phyloP scores from a whole-genome alignment of 352 stramenopile genomes.

The Pythium angustatum region DNA sequence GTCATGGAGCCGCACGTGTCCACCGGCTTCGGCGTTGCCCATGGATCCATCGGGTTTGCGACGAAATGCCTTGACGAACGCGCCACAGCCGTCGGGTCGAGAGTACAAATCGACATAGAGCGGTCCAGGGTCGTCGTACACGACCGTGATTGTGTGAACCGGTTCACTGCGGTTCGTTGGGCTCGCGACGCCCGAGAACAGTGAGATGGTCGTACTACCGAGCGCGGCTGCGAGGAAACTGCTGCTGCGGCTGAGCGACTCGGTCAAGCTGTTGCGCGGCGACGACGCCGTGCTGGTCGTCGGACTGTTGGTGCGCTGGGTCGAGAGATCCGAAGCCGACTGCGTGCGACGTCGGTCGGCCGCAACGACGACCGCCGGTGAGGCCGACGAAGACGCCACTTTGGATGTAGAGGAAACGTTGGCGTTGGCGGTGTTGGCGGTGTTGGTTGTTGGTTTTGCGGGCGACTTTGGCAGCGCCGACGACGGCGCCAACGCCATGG shows the following conservation, averaged over 20 bases:
- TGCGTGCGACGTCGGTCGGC: constrained; percentile 49
- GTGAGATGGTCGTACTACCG: constrained; percentile 27
- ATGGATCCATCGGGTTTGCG: constrained; percentile 52
- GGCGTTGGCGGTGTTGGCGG: not conserved
- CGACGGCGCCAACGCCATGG: constrained; percentile 16
- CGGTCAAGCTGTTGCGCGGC: constrained; percentile 28
- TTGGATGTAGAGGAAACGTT: not conserved
- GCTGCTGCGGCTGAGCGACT: constrained; percentile 43
- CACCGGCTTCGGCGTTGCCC: constrained; percentile 56
- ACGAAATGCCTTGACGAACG: constrained; percentile 75
- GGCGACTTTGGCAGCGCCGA: not conserved
- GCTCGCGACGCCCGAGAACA: constrained; percentile 31
- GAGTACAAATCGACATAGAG: constrained; percentile 82
- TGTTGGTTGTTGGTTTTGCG: not conserved
- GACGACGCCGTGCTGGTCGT: constrained; percentile 28
- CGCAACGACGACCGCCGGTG: too few species aligned
- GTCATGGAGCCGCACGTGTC: constrained; percentile 59
- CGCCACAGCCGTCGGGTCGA: constrained; percentile 59
- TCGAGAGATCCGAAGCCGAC: constrained; percentile 44
- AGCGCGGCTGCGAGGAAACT: constrained; percentile 44
- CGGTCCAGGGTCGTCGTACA: constrained; percentile 50
- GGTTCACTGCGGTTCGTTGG: constrained; percentile 24
- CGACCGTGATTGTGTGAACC: constrained; percentile 39
- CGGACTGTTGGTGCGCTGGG: not conserved
- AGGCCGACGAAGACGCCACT: not conserved